phyloP scores from a whole-genome alignment of 179 eudicot genomes.

The Beta lomatogona region DNA sequence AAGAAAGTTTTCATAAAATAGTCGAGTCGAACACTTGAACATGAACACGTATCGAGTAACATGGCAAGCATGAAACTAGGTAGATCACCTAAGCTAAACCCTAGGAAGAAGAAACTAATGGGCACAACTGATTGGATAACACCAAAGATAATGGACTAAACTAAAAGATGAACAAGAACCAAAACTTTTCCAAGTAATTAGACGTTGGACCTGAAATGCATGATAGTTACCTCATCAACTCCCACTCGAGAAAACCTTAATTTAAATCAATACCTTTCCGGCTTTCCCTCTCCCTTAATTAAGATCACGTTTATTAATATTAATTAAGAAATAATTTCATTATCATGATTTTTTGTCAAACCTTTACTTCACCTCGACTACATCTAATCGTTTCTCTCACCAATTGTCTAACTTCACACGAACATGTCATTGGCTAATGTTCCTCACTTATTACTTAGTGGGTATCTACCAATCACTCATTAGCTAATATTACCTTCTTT shows the following conservation, averaged over 20 bases:
- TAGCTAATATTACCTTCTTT: slow-evolving; percentile 9
- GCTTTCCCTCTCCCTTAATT: not conserved
- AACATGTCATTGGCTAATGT: slow-evolving; percentile 15
- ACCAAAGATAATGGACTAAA: not conserved
- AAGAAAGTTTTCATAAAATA: no score
- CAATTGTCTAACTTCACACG: slow-evolving; percentile 1
- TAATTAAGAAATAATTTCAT: not conserved
- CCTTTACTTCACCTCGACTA: slow-evolving; percentile 14
- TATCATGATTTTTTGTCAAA: not conserved
- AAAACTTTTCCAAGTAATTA: not conserved
- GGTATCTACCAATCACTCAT: slow-evolving; percentile 16
- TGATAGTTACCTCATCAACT: not conserved
- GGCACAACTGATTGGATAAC: not conserved
- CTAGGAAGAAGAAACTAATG: not conserved
- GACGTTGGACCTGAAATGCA: slow-evolving; percentile 4
- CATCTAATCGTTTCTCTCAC: slow-evolving; percentile 9
- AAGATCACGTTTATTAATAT: not conserved
- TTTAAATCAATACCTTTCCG: not conserved
- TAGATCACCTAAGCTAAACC: no score
- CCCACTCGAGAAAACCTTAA: not conserved
- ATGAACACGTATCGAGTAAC: no score
- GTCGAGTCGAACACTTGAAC: no score
- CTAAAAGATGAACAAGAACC: slow-evolving; percentile 4
- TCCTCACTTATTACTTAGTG: slow-evolving; percentile 7
- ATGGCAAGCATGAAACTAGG: no score